These are phyloP conservation scores for Tolypocladium sp. DNA, from an alignment of 2,329 filamentous ascomycete genomes.

Conservation along the genomic window DNA sequence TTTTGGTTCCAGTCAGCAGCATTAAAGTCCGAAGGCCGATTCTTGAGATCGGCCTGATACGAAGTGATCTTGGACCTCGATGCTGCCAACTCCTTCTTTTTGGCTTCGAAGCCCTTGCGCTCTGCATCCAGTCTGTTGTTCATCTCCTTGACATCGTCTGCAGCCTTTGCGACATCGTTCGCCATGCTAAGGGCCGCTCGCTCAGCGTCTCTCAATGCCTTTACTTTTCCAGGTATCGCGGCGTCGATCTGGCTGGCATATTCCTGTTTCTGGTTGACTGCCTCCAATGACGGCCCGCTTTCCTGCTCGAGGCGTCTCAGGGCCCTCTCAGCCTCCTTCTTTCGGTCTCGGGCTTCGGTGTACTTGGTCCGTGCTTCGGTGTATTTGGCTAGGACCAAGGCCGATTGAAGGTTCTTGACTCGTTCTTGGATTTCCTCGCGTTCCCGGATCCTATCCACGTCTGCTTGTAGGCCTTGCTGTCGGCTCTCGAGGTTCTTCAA, in stretches of 20 bases:
- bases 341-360: constrained; percentile 43
- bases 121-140: constrained; percentile 39
- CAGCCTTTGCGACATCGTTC: constrained; percentile 22
- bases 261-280: constrained; percentile 58
- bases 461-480: constrained; percentile 65
- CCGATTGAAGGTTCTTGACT: constrained; percentile 55
- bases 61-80: constrained; percentile 49
- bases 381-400: constrained; percentile 59
- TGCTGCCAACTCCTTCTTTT: constrained; percentile 40
- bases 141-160: constrained; percentile 32
- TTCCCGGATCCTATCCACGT: constrained; percentile 76
- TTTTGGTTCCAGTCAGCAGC: constrained; percentile 60
- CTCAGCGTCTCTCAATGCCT: constrained; percentile 45
- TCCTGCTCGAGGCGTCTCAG: constrained; percentile 49
- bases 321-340: constrained; percentile 44
- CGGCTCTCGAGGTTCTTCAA: constrained; percentile 61
- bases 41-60: constrained; percentile 54
- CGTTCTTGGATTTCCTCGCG: constrained; percentile 58
- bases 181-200: constrained; percentile 34
- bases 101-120: constrained; percentile 35
- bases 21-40: constrained; percentile 59
- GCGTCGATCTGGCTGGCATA: constrained; percentile 53
- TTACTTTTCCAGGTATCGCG: constrained; percentile 45
- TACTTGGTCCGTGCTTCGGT: constrained; percentile 40
- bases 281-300: constrained; percentile 57